phyloP scores from a whole-genome alignment of 306 rosid genomes.

The Inga laurina region DNA sequence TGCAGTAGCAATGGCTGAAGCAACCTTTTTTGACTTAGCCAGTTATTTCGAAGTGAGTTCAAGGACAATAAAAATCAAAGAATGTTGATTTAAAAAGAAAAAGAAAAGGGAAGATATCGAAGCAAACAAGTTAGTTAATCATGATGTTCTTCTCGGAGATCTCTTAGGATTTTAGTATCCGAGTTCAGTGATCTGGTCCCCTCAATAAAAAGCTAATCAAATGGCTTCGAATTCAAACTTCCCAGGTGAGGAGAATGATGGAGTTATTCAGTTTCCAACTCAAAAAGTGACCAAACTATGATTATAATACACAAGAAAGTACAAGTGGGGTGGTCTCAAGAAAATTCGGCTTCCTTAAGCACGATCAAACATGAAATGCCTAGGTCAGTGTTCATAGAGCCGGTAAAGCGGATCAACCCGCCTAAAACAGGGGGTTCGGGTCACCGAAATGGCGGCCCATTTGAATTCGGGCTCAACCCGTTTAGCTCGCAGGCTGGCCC shows the following conservation, averaged over 20 bases:
- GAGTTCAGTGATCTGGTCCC: slow-evolving; percentile 42
- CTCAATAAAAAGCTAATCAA: slow-evolving; percentile 42
- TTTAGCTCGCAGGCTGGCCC: no score
- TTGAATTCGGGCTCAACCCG: no score
- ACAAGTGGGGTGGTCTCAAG: slow-evolving; percentile 40
- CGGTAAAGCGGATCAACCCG: no score
- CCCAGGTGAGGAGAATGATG: slow-evolving; percentile 28
- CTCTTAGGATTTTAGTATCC: slow-evolving; percentile 39
- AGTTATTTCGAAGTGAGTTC: slow-evolving; percentile 6
- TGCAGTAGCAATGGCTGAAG: slow-evolving; percentile 9
- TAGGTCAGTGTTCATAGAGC: neutral
- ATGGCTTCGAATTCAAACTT: slow-evolving; percentile 29
- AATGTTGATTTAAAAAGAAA: slow-evolving; percentile 5
- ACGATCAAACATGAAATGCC: slow-evolving; percentile 19
- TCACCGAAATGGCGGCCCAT: no score
- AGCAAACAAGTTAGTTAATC: slow-evolving; percentile 24
- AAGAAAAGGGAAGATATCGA: neutral
- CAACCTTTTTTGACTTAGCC: slow-evolving; percentile 4
- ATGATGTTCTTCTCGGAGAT: slow-evolving; percentile 17
- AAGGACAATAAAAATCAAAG: neutral
- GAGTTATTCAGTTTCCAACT: slow-evolving; percentile 36
- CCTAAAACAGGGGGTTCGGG: no score
- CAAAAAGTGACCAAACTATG: slow-evolving; percentile 22
- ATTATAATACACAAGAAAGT: slow-evolving; percentile 30
- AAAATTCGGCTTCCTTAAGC: slow-evolving; percentile 32